phyloP scores from a whole-genome alignment of 1,284 basidiomycete species.

The Ustilago nuda region DNA sequence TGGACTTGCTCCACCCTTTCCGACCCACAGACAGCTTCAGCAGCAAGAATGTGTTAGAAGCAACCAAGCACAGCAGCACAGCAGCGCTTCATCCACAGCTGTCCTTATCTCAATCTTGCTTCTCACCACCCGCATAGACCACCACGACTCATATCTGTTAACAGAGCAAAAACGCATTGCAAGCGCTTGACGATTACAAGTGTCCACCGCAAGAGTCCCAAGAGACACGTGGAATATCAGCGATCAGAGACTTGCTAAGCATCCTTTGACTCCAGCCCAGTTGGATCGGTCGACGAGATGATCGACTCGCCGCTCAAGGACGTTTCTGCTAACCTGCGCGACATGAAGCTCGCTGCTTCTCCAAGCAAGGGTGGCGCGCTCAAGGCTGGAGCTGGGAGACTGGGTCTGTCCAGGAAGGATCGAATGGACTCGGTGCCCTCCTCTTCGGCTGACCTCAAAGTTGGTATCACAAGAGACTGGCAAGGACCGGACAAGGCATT shows the following conservation, averaged over 20 bases:
- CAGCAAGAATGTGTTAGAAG: background rate
- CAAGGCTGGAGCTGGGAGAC: constrained; percentile 23
- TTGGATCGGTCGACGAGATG: background rate
- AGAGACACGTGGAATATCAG: background rate
- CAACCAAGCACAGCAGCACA: background rate
- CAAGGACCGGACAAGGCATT: constrained; percentile 53
- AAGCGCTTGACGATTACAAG: background rate
- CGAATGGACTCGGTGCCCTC: constrained; percentile 47
- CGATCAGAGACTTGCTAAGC: background rate
- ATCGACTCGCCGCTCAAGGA: constrained; percentile 59
- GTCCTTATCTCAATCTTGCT: background rate
- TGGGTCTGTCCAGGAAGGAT: constrained; percentile 45
- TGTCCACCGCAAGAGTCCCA: background rate
- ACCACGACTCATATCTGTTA: background rate
- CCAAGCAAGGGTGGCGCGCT: constrained; percentile 36
- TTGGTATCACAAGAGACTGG: constrained; percentile 60
- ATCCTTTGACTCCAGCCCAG: background rate
- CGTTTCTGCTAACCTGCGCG: constrained; percentile 53
- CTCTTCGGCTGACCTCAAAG: constrained; percentile 36
- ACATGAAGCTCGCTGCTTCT: constrained; percentile 41
- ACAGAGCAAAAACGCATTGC: background rate
- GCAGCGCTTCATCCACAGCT: background rate
- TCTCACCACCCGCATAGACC: background rate
- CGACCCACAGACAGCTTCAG: constrained; percentile 3
- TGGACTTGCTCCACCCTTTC: constrained; percentile 25